Base-by-base conservation (phyloP, 352 stramenopile species). In the Vaucheria bursata region DNA sequence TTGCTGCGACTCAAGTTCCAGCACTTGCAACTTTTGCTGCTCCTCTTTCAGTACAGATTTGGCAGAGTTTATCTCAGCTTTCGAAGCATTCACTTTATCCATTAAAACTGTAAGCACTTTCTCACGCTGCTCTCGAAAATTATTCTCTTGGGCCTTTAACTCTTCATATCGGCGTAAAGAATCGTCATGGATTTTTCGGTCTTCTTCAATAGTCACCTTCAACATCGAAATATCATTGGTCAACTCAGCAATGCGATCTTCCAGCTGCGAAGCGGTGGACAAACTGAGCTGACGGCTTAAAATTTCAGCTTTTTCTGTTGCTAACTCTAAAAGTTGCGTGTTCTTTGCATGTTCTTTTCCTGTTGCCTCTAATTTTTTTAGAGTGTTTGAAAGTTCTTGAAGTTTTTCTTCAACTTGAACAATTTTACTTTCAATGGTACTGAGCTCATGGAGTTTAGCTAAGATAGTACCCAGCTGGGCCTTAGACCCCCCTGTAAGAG, bases 81-180 rank as follows among this genome's bases (percentile, higher is more conserved):
- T 86, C n/a, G 83, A 52, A 7, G 8, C 50, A 39, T 84, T 83
- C 3, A 79, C 71, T 1, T 49, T 35, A 39, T 85, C 86, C 31
- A 90, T 80, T 1, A 93, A 79, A n/a, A 77, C 86, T 72, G 88
- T 86, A 50, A 93, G 79, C 49, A 84, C 80, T 31, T 89, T 80
- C 76, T 93, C 89, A 6, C 88, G 85, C 25, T 88, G 69, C 70
- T 88, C 81, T 34, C 87, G 89, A 25, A 91, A 79, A 32, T 88
- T 86, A 35, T 84, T 80, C 84, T 92, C 88, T 79, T 88, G 86
- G 32, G 85, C 80, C 68, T 91, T 87, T 0, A 93, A 78, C 70
- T 90, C 84, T 53, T 91, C 78, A 76, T 92, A 88, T 3, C 91
- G 45, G n/a, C n/a, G n/a, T n/a, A n/a, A n/a, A n/a, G n/a, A n/a